Evolutionary conservation across 306 rosid species (phyloP).

Genomic region (Elaeagnus macrophylla): DNA sequence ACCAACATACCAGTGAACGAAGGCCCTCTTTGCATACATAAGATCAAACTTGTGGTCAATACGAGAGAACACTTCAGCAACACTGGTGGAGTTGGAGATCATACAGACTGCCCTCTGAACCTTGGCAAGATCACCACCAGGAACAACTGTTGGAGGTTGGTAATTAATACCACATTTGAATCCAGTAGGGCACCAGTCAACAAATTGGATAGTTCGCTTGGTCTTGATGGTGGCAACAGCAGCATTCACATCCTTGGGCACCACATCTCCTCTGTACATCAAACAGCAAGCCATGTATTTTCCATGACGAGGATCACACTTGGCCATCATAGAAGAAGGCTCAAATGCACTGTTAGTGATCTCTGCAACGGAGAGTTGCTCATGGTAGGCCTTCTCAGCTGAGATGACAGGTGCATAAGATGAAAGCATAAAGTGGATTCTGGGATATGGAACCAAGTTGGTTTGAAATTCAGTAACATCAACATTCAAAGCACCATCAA

Average conservation of each 20-base stretch:
- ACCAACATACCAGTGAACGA: constrained; percentile 83
- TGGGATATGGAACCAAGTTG: constrained; percentile 73
- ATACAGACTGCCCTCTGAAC: constrained; percentile 83
- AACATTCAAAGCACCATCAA: constrained; percentile 74
- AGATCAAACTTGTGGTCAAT: constrained; percentile 79
- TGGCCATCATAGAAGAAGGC: constrained; percentile 88
- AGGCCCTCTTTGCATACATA: constrained; percentile 80
- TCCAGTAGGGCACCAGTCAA: constrained; percentile 87
- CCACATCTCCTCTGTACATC: constrained; percentile 80
- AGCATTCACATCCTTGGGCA: constrained; percentile 75
- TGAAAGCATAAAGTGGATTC: constrained; percentile 82
- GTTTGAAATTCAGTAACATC: constrained; percentile 81
- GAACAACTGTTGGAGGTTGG: constrained; percentile 80
- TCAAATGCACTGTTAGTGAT: constrained; percentile 73
- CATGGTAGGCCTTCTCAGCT: constrained; percentile 78
- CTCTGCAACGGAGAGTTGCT: constrained; percentile 72
- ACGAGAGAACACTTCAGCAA: constrained; percentile 71
- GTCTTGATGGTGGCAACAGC: constrained; percentile 83
- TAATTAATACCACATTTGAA: constrained; percentile 80
- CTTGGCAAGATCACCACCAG: constrained; percentile 74
- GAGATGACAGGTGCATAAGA: constrained; percentile 80
- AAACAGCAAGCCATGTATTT: constrained; percentile 83
- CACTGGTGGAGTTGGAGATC: constrained; percentile 83
- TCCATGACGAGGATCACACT: constrained; percentile 79
- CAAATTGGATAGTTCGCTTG: constrained; percentile 74